These are phyloP conservation scores for Heterobasidion parviporum DNA, from an alignment of 1,284 basidiomycete species.

Conservation along the genomic window DNA sequence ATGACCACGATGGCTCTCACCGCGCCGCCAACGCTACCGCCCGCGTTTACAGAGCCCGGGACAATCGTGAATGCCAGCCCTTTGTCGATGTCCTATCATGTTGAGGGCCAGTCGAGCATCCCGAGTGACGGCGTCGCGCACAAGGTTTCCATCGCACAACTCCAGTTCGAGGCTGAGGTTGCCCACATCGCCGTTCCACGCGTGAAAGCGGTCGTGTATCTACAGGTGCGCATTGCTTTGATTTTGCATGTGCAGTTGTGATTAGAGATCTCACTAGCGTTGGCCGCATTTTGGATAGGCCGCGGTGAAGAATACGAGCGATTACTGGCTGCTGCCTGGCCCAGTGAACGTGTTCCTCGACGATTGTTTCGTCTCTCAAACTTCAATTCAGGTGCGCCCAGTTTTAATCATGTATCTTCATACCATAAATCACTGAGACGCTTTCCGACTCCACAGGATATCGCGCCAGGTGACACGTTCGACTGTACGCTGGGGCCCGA, in stretches of 20 bases:
- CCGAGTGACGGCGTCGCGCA: slow-evolving; percentile 46
- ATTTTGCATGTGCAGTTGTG: neutral
- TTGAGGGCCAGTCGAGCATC: slow-evolving; percentile 39
- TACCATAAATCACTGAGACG: neutral
- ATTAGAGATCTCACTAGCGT: slow-evolving; percentile 12
- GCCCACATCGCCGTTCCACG: slow-evolving; percentile 42
- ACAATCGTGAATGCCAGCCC: slow-evolving; percentile 40
- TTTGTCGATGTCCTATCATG: slow-evolving; percentile 38
- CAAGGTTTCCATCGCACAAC: slow-evolving; percentile 41
- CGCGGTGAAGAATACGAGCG: slow-evolving; percentile 40
- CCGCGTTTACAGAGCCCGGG: slow-evolving; percentile 21
- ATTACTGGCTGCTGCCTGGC: slow-evolving; percentile 43
- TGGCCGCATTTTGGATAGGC: slow-evolving; percentile 7
- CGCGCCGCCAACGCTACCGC: too few species aligned
- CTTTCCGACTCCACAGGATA: neutral
- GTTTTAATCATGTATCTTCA: slow-evolving; percentile 10
- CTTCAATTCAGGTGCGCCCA: slow-evolving; percentile 30
- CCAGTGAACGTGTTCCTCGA: slow-evolving; percentile 42
- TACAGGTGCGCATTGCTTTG: slow-evolving; percentile 26
- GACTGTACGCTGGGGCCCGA: slow-evolving; percentile 48
- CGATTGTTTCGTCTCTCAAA: slow-evolving; percentile 40
- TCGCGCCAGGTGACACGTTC: slow-evolving; percentile 37
- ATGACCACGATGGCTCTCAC: neutral
- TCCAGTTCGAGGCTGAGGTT: slow-evolving; percentile 38
- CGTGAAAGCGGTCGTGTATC: slow-evolving; percentile 34